Conservation (phyloP, 1,139 yeast genomes). For the Kluyveromyces sp. region DNA sequence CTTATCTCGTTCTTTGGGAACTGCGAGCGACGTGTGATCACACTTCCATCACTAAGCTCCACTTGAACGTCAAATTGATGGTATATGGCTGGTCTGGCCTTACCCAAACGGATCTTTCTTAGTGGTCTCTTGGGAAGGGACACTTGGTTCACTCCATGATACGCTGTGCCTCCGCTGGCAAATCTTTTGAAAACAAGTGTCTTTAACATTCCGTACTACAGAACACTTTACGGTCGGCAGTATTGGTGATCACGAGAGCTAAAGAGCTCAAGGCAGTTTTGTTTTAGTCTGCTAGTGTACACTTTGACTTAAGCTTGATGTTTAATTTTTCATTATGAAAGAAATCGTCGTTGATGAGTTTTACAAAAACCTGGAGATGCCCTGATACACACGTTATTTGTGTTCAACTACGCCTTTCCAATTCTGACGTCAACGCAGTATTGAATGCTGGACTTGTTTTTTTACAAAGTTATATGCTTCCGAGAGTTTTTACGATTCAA, state of each 20-base stretch:
- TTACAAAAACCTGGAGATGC: no score
- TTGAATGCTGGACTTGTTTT: no score
- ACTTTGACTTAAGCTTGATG: neutral
- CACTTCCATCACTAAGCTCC: constrained; percentile 90
- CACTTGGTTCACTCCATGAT: constrained; percentile 23
- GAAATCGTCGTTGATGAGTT: constrained; percentile 1
- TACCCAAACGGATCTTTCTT: constrained; percentile 46
- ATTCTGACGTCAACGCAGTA: no score
- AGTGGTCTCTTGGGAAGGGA: constrained; percentile 35
- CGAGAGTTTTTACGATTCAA: neutral
- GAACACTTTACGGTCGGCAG: neutral
- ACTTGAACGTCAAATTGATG: constrained; percentile 82
- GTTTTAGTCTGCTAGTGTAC: neutral
- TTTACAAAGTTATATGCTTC: neutral
- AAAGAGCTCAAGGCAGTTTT: no score
- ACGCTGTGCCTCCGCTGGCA: constrained; percentile 25
- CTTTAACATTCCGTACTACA: constrained; percentile 10
- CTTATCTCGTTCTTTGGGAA: constrained; percentile 81
- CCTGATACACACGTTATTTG: no score
- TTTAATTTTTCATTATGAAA: neutral
- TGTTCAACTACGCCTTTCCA: no score
- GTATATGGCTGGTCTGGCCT: constrained; percentile 88
- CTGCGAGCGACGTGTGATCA: constrained; percentile 72
- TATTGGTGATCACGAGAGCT: neutral
- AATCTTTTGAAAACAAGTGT: constrained; percentile 15